These are phyloP conservation scores for Pseudocercospora vitis DNA, from an alignment of 2,329 filamentous ascomycete genomes.

Conservation along the genomic window DNA sequence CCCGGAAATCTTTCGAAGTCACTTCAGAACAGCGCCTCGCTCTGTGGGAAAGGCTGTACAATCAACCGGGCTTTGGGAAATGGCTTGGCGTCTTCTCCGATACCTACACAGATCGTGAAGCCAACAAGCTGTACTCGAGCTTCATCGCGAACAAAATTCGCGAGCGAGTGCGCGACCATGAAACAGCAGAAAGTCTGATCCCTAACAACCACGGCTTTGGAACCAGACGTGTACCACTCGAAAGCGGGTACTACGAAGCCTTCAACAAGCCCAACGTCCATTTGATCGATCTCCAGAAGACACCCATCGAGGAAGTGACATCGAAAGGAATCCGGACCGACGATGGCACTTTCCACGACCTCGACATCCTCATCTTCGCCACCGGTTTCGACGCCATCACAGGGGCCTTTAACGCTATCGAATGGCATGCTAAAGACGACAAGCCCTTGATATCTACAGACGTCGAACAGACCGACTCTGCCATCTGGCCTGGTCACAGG, in stretches of 20 bases:
- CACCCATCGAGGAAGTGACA: constrained; percentile 48
- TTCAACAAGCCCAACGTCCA: constrained; percentile 33
- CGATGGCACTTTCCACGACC: constrained; percentile 27
- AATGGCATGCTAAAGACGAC: constrained; percentile 39
- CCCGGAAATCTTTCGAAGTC: constrained; percentile 11
- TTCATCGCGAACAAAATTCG: constrained; percentile 45
- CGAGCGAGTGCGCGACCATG: constrained; percentile 48
- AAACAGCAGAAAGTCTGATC: constrained; percentile 56
- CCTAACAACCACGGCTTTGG: constrained; percentile 47
- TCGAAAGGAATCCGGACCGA: constrained; percentile 26
- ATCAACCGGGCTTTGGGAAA: constrained; percentile 14
- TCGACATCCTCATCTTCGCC: constrained; percentile 42
- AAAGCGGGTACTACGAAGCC: constrained; percentile 37
- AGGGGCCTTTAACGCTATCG: constrained; percentile 11
- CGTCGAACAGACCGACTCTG: constrained; percentile 37
- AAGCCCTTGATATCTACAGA: constrained; percentile 35
- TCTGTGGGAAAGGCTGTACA: constrained; percentile 17
- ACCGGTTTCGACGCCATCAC: constrained; percentile 43
- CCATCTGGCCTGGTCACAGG: constrained; percentile 36
- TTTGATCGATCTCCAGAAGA: constrained; percentile 33
- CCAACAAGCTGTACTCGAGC: constrained; percentile 53
- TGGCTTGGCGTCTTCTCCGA: constrained; percentile 37
- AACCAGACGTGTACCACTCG: constrained; percentile 49
- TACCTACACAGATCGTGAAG: constrained; percentile 47
- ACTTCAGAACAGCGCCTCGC: constrained; percentile 11